phyloP scores from a whole-genome alignment of 306 rosid species.

The Corylus americana region DNA sequence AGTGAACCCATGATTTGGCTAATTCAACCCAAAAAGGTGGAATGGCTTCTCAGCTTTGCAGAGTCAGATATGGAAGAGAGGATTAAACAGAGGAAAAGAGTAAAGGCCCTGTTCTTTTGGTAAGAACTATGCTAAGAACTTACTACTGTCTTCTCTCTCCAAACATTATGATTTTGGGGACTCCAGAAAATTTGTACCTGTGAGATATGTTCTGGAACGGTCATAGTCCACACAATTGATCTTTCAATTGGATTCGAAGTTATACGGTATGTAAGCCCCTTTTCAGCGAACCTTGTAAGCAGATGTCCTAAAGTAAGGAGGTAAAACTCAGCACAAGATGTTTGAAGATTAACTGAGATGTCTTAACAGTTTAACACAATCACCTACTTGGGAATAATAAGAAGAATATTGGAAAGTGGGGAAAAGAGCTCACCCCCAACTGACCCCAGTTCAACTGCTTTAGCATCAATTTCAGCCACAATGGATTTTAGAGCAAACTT shows the following conservation, averaged over 20 bases:
- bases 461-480: conserved; percentile 80
- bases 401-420: neutral
- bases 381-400: conserved; percentile 8
- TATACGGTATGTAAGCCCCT: conserved; percentile 69
- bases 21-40: neutral
- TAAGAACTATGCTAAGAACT: neutral
- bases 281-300: conserved; percentile 87
- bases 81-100: neutral
- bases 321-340: neutral
- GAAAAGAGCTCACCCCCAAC: conserved; percentile 64
- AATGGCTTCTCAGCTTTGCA: neutral
- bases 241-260: conserved; percentile 80
- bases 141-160: neutral
- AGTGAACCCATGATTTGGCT: neutral
- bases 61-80: neutral
- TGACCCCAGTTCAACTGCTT: conserved; percentile 84
- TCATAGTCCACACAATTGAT: conserved; percentile 89
- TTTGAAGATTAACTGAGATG: neutral
- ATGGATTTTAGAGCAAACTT: conserved; percentile 78
- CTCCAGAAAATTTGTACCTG: conserved; percentile 50
- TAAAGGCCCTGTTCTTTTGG: neutral
- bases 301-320: conserved; percentile 60
- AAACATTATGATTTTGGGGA: neutral
- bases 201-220: conserved; percentile 74
- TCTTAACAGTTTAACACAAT: neutral